Base-by-base conservation (phyloP, 2,329 filamentous ascomycete genomes). In the Myriosclerotinia scirpicola region DNA sequence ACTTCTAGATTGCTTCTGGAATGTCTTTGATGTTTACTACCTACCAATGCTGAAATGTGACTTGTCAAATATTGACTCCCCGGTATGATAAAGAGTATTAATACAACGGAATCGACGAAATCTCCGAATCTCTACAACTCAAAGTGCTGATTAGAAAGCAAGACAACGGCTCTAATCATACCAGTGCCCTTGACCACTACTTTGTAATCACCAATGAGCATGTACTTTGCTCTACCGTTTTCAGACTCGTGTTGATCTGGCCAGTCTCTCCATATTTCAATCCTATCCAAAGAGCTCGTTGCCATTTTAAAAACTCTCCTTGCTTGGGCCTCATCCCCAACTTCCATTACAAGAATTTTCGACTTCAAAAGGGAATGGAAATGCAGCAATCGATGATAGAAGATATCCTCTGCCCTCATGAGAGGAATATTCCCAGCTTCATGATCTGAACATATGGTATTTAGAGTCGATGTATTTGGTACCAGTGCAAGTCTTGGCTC, bases 401-500 rank as follows among this genome's bases (percentile, higher is more conserved):
- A 95, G 1, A 84, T 77, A 46, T 67, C 67, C 17, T 64, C 67
- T 5, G 26, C 40, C 17, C 42, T 14, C 4, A 54, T 5, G 2
- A 7, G 20, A 34, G 38, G 12, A 40, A 2, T 1, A 17, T 54
- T 38, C 30, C 30, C 52, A 36, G 7, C 17, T 17, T 54, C 59
- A 20, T 14, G 38, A 36, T 48, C 3, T 14, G 17, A 34, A 15
- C 3, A 48, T 12, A 30, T 6, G 5, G 15, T 46, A 26, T 48
- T 48, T 26, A 17, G 9, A 34, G 42, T 53, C 9, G 54, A 53
- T 20, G n/a, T 40, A 14, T 53, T 9, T 4, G 74, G 85, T 0
- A 98, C 91, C 17, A 98, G 82, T 0, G 95, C 95, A 15, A 91
- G 78, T 70, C 81, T 85, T 4, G 95, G 95, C 78, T 99, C 95